These are phyloP conservation scores for Curvularia verruculosa DNA, from an alignment of 2,329 filamentous ascomycete species.

Conservation along the genomic window DNA sequence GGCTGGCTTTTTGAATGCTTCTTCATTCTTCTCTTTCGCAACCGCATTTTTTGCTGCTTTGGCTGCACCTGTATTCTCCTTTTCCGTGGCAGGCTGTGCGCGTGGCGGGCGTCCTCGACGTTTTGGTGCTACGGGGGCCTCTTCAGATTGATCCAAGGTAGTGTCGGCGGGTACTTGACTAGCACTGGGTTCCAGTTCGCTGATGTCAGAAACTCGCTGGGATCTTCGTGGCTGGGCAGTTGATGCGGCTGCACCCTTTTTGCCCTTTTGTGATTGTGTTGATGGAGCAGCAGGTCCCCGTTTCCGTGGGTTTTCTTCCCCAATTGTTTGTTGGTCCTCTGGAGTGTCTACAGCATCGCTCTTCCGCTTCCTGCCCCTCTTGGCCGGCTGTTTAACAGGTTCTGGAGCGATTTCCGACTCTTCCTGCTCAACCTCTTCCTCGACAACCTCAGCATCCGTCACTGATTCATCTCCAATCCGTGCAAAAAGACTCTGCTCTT, in stretches of 20 bases:
- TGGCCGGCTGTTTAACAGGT: slow-evolving; percentile 32
- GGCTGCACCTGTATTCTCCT: slow-evolving; percentile 15
- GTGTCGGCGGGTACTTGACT: slow-evolving; percentile 30
- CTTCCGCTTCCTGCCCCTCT: slow-evolving; percentile 40
- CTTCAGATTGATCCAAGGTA: slow-evolving; percentile 28
- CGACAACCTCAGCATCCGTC: slow-evolving; percentile 23
- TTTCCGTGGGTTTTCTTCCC: slow-evolving; percentile 27
- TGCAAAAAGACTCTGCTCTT: slow-evolving; percentile 39
- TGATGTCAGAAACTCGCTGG: slow-evolving; percentile 37
- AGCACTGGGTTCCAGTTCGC: slow-evolving; percentile 35
- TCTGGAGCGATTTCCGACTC: slow-evolving; percentile 38
- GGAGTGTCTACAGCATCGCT: slow-evolving; percentile 29
- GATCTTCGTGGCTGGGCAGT: slow-evolving; percentile 31
- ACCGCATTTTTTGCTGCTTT: slow-evolving; percentile 16
- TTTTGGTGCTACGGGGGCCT: slow-evolving; percentile 28
- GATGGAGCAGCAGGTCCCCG: slow-evolving; percentile 20
- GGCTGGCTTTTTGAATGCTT: slow-evolving; percentile 35
- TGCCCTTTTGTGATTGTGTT: slow-evolving; percentile 23
- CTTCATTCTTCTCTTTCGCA: slow-evolving; percentile 23
- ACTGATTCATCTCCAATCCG: slow-evolving; percentile 39
- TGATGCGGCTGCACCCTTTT: slow-evolving; percentile 25
- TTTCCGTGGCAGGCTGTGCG: slow-evolving; percentile 20
- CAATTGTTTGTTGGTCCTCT: slow-evolving; percentile 24
- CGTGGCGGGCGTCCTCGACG: slow-evolving; percentile 37
- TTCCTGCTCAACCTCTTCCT: slow-evolving; percentile 32